phyloP scores from a whole-genome alignment of 2,329 filamentous ascomycete species.

The Scleromitrula shiraiana region DNA sequence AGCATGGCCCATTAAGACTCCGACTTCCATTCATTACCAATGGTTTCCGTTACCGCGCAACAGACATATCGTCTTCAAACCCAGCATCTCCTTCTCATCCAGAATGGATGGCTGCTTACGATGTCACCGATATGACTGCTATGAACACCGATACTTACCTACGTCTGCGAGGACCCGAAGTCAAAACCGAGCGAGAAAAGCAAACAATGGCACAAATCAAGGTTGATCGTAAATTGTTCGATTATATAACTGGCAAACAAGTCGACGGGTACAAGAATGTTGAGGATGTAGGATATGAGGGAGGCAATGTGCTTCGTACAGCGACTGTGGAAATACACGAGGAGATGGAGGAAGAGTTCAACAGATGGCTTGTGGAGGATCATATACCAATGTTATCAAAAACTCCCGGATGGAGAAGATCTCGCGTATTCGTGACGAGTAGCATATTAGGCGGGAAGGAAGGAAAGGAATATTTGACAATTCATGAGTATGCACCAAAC shows the following conservation, averaged over 20 bases:
- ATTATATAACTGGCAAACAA: conserved; percentile 51
- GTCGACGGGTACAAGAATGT: conserved; percentile 49
- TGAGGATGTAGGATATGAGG: conserved; percentile 52
- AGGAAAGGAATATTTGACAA: conserved; percentile 49
- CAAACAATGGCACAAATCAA: conserved; percentile 57
- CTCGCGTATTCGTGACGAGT: conserved; percentile 61
- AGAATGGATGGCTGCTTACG: conserved; percentile 73
- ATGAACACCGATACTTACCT: conserved; percentile 66
- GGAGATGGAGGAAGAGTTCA: conserved; percentile 47
- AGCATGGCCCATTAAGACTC: conserved; percentile 76
- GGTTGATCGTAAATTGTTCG: conserved; percentile 64
- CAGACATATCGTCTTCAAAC: conserved; percentile 38
- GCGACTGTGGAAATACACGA: conserved; percentile 47
- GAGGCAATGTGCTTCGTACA: conserved; percentile 52
- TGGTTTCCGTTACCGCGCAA: conserved; percentile 70
- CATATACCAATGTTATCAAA: conserved; percentile 64
- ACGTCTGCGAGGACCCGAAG: conserved; percentile 47
- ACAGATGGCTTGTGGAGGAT: conserved; percentile 68
- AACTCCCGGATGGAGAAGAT: conserved; percentile 71
- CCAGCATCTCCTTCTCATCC: conserved; percentile 38
- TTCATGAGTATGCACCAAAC: conserved; percentile 63
- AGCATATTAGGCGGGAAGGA: conserved; percentile 47
- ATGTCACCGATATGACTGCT: conserved; percentile 66
- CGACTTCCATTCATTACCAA: conserved; percentile 67
- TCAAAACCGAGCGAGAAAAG: conserved; percentile 51